Evolutionary conservation across 1,284 basidiomycete species (phyloP).

Genomic region (Apiotrichum domesticum): DNA sequence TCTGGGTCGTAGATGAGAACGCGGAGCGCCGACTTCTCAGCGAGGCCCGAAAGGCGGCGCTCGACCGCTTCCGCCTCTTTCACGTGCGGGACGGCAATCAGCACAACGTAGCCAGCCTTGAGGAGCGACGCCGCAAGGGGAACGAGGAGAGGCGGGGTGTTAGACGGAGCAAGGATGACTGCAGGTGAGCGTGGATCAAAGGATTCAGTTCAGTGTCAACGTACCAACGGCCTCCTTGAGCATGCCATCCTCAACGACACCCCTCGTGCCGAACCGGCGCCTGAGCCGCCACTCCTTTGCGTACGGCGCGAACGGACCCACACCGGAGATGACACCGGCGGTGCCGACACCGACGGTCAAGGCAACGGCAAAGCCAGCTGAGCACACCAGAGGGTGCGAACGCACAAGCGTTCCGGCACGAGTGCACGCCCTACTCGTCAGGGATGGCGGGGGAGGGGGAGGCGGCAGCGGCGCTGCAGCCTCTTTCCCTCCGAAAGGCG

Average conservation of each 20-base stretch:
- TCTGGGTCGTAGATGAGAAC: conserved; percentile 45
- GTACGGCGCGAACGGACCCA: conserved; percentile 10
- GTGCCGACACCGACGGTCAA: conserved; percentile 32
- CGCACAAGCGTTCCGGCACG: conserved; percentile 4
- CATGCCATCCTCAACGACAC: conserved; percentile 41
- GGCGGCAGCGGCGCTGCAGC: conserved; percentile 32
- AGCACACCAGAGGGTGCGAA: conserved; percentile 28
- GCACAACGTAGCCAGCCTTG: conserved; percentile 43
- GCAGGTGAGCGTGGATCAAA: conserved; percentile 9
- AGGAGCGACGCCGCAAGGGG: conserved; percentile 39
- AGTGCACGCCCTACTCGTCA: conserved; percentile 9
- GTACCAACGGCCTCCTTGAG: conserved; percentile 43
- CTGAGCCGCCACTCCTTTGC: conserved; percentile 12
- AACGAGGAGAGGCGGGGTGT: conserved; percentile 36
- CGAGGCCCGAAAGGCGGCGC: conserved; percentile 32
- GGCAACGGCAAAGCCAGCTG: conserved; percentile 20
- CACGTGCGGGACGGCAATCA: conserved; percentile 42
- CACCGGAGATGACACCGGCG: conserved; percentile 14
- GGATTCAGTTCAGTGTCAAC: conserved; percentile 3
- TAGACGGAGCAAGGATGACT: conserved; percentile 42
- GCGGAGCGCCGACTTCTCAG: conserved; percentile 37
- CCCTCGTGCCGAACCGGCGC: conserved; percentile 25
- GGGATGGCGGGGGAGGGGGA: conserved; percentile 20
- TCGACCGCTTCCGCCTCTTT: conserved; percentile 44
- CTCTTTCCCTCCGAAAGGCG: conserved; percentile 35